A percentile compares a stretch with the other conserved stretches of the same genome.
These are phyloP conservation scores for Aureobasidium sp. DNA, from an alignment of 2,329 filamentous ascomycete genomes.

Conservation along the genomic window DNA sequence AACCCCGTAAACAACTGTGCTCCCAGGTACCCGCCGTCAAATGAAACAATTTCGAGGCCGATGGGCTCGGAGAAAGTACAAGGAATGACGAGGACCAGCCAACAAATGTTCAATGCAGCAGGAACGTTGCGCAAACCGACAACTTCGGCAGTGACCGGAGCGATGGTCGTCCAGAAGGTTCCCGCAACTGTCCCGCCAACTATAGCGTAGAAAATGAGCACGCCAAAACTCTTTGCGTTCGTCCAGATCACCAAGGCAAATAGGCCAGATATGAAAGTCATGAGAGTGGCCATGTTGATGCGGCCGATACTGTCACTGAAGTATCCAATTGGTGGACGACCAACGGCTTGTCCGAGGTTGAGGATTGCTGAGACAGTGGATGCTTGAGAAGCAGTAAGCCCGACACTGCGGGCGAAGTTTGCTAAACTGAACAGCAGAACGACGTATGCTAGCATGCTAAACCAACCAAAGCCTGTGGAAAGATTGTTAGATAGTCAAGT, in stretches of 20 bases:
- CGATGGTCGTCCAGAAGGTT: slow-evolving; percentile 57
- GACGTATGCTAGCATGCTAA: slow-evolving; percentile 65
- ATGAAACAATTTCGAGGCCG: slow-evolving; percentile 43
- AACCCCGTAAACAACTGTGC: slow-evolving; percentile 53
- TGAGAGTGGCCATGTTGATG: slow-evolving; percentile 61
- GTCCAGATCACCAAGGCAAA: slow-evolving; percentile 66
- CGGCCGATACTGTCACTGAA: slow-evolving; percentile 62
- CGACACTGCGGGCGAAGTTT: slow-evolving; percentile 62
- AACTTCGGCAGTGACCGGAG: slow-evolving; percentile 64
- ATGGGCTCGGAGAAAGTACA: slow-evolving; percentile 55
- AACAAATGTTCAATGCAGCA: slow-evolving; percentile 60
- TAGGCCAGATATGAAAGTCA: slow-evolving; percentile 56
- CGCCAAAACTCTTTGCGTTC: slow-evolving; percentile 57
- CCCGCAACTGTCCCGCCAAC: slow-evolving; percentile 60
- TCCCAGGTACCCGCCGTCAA: slow-evolving; percentile 45
- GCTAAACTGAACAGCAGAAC: slow-evolving; percentile 70
- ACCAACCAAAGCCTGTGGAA: slow-evolving; percentile 50
- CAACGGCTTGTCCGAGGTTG: slow-evolving; percentile 58
- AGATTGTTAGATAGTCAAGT: not conserved
- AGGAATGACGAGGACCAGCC: slow-evolving; percentile 63
- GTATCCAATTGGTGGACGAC: slow-evolving; percentile 63
- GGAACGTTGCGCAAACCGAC: slow-evolving; percentile 62
- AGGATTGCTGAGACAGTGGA: slow-evolving; percentile 65
- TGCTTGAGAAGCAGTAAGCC: slow-evolving; percentile 58
- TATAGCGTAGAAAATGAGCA: slow-evolving; percentile 63